Evolutionary conservation across 2,329 filamentous ascomycete species (phyloP).

Genomic region (Drechslerella dactyloides): DNA sequence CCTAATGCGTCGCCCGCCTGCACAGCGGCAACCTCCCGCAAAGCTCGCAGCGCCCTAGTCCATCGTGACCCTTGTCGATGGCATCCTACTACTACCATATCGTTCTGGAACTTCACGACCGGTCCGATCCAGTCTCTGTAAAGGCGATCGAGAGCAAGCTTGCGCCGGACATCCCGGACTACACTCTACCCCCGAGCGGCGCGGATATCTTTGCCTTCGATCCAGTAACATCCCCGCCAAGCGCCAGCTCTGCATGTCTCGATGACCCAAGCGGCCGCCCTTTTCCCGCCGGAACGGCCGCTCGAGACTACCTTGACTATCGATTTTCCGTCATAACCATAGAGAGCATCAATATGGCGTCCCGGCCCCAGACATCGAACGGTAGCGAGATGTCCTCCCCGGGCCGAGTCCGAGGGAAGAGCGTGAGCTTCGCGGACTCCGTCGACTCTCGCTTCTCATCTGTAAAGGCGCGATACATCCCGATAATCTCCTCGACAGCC

Average conservation of each 20-base stretch:
- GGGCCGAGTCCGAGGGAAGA: conserved; percentile 35
- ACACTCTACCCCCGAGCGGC: conserved; percentile 13
- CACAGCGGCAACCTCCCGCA: too few relatives aligned
- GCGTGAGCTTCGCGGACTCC: conserved; percentile 43
- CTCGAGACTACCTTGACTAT: conserved; percentile 29
- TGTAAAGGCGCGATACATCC: conserved; percentile 80
- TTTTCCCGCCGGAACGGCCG: conserved; percentile 3
- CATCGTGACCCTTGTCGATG: conserved; percentile 12
- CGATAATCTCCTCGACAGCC: conserved; percentile 70
- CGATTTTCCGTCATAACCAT: conserved; percentile 40
- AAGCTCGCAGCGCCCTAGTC: neutral
- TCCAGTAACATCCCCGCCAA: neutral
- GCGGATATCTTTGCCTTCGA: conserved; percentile 39
- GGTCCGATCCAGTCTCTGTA: conserved; percentile 23
- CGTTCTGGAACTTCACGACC: conserved; percentile 31
- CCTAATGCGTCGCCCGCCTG: too few relatives aligned
- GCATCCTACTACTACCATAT: conserved; percentile 50
- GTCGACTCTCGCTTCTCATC: conserved; percentile 58
- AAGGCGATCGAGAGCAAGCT: conserved; percentile 22
- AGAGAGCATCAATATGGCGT: conserved; percentile 45
- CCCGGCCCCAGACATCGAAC: conserved; percentile 12
- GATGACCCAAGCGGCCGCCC: conserved; percentile 1
- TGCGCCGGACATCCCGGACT: conserved; percentile 19
- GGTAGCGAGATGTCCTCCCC: conserved; percentile 11
- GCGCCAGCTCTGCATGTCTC: conserved; percentile 17